Evolutionary conservation across 78 protist species (phyloP).

Genomic region (Chrysochromulina parva): DNA sequence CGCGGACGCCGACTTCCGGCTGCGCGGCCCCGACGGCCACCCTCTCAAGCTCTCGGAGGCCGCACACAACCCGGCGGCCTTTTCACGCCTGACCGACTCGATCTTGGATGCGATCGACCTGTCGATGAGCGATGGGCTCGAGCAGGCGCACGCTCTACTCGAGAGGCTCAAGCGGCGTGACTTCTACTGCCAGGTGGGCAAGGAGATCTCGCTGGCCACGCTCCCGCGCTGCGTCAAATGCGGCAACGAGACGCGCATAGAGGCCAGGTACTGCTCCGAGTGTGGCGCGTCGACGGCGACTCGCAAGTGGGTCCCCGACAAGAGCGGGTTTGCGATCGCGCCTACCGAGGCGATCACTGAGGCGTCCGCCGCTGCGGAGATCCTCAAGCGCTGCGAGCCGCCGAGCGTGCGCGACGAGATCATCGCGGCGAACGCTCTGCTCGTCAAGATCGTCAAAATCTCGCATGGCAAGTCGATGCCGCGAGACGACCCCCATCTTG

Average conservation of each 20-base stretch:
- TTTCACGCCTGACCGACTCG: background rate
- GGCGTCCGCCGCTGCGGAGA: background rate
- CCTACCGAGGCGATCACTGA: background rate
- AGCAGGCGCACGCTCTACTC: background rate
- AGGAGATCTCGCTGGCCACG: background rate
- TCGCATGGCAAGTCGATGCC: no score
- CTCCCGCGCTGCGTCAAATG: background rate
- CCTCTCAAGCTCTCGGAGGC: background rate
- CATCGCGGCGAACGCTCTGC: no score
- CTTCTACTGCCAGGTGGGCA: background rate
- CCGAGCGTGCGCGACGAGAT: no score
- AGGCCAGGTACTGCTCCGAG: background rate
- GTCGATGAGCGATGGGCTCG: background rate
- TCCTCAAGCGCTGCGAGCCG: background rate
- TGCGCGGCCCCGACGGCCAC: background rate
- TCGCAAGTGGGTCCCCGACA: background rate
- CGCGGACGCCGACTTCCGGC: background rate
- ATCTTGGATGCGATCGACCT: background rate
- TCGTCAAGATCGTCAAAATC: no score
- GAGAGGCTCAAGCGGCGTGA: background rate
- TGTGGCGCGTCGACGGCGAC: background rate
- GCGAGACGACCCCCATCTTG: background rate
- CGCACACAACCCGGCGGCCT: background rate
- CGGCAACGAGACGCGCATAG: no score
- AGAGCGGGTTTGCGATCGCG: background rate